phyloP scores from a whole-genome alignment of 257 asterid genomes.

The Scutellaria minor region DNA sequence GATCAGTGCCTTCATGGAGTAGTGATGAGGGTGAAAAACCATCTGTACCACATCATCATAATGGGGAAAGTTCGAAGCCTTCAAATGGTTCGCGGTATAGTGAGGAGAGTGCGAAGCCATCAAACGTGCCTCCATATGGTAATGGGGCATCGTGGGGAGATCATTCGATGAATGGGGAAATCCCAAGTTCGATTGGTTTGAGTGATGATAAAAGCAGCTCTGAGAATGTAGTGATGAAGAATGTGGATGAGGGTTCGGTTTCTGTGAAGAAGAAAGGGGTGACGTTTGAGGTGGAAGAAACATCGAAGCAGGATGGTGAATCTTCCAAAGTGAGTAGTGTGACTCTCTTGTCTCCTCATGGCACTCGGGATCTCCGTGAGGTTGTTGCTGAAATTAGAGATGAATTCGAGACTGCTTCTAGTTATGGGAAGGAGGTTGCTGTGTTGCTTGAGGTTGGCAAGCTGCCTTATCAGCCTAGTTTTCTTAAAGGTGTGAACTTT shows the following conservation, averaged over 20 bases:
- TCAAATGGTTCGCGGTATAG: conserved; percentile 28
- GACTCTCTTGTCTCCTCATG: conserved; percentile 65
- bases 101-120: conserved; percentile 33
- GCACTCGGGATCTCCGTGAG: conserved; percentile 78
- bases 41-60: conserved; percentile 32
- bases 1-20: conserved; percentile 51
- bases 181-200: conserved; percentile 45
- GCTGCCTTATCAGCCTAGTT: conserved; percentile 82
- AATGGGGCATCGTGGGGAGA: conserved; percentile 41
- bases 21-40: conserved; percentile 52
- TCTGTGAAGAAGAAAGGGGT: conserved; percentile 78
- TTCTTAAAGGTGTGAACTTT: conserved; percentile 66
- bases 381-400: conserved; percentile 93
- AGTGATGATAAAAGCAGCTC: conserved; percentile 67
- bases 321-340: conserved; percentile 71
- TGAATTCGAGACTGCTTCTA: conserved; percentile 83
- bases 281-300: conserved; percentile 80
- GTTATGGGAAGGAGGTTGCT: conserved; percentile 87
- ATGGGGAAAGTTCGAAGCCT: conserved; percentile 34
- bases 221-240: conserved; percentile 53
- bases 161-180: conserved; percentile 34
- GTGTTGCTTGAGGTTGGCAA: conserved; percentile 94
- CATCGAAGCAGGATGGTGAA: conserved; percentile 66
- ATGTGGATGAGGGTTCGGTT: conserved; percentile 62
- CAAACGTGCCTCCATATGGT: conserved; percentile 29